Conservation (phyloP, 306 rosid genomes). For the Cucumis hystrix region DNA sequence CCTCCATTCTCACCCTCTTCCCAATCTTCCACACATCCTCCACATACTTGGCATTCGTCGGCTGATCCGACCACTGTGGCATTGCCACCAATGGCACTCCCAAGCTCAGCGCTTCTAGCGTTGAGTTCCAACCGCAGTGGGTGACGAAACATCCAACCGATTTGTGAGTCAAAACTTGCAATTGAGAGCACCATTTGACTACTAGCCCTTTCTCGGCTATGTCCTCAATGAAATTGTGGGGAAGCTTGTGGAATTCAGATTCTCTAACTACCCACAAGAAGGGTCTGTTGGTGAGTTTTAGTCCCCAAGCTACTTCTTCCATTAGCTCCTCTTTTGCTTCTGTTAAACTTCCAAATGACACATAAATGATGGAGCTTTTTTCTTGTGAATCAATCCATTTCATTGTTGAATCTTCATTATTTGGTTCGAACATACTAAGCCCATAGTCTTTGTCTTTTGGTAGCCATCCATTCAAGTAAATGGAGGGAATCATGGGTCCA, state of each 20-base stretch:
- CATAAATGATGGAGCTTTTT: not conserved
- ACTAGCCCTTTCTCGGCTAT: not conserved
- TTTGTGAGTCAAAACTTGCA: conserved; percentile 12
- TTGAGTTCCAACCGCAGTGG: conserved; percentile 32
- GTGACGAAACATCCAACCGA: conserved; percentile 19
- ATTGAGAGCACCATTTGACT: conserved; percentile 14
- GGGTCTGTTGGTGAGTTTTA: not conserved
- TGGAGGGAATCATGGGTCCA: conserved; percentile 21
- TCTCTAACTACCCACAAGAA: conserved; percentile 2
- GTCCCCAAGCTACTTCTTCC: not conserved
- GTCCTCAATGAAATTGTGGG: not conserved
- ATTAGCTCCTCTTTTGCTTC: not conserved
- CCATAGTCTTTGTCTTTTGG: conserved; percentile 11
- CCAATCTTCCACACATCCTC: conserved; percentile 18
- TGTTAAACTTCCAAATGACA: not conserved
- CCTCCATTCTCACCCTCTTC: conserved; percentile 10
- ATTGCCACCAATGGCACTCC: conserved; percentile 21
- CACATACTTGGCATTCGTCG: conserved; percentile 17
- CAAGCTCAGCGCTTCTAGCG: conserved; percentile 15
- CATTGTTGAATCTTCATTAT: not conserved
- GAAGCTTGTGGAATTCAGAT: not conserved
- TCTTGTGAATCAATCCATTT: conserved; percentile 10
- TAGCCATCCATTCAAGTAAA: conserved; percentile 7
- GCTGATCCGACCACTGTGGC: conserved; percentile 19
- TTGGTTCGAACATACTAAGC: not conserved